Base-by-base conservation (phyloP, 805 yeast species). In the Pichia cephalocereana region DNA sequence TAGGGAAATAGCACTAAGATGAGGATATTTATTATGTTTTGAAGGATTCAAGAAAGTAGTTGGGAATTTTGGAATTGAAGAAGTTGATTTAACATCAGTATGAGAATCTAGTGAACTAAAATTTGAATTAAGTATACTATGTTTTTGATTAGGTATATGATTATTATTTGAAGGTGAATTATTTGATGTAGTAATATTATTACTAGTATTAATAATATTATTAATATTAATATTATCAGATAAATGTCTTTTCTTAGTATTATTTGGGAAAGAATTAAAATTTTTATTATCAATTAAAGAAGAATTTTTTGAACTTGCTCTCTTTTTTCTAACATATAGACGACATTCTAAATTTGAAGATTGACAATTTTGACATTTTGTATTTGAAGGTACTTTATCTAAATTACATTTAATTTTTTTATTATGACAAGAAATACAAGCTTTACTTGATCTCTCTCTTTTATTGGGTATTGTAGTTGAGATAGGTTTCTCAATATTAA, bases 331-430 rank as follows among this genome's bases (percentile, higher is more conserved):
- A 81, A 87, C 52, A 79, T 74, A 49, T 9, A 61, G 40, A 0
- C 70, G 66, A 66, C 89, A 86, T 45, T 80, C 86, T 57, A 82
- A 76, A 2, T 83, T 82, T 59, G 82, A 81, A 3, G 85, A 77
- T 40, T 75, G 66, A 58, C 90, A 83, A 60, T 83, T 83, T 26
- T 86, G 75, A 57, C 85, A 80, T 1, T 82, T 78, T 58, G 71
- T 69, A 47, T 72, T 75, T 17, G 64, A 64, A 14, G 69, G 79
- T 41, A 52, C 52, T 7, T 38, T 11, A 1, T 57, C 49, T 11
- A 83, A 84, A 57, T 82, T 86, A 65, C 93, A 85, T 38, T 89
- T 75, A 12, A 85, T 90, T 57, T 85, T 84, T 38, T 90, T 70
- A 11, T 82, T 75, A 48, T 86, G 83, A 60, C 91, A 86, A 23